Percentiles rank a stretch among this genome's conserved stretches.
Conservation (phyloP, 108 stramenopile genomes). For the Craspedostauros australis region DNA sequence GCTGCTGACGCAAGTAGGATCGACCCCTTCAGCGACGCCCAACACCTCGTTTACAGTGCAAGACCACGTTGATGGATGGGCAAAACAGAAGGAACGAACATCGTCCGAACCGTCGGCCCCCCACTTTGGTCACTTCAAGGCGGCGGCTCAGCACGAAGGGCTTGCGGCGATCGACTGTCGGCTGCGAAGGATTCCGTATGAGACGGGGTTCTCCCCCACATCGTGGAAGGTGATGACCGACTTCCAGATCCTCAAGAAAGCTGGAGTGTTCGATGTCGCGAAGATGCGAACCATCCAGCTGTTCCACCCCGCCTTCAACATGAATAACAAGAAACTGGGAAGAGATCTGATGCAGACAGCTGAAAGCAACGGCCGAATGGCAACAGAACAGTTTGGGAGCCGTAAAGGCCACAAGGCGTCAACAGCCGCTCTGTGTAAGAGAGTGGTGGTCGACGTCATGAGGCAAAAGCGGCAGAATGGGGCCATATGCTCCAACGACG, state of each 20-base stretch:
- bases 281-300: conserved; percentile 3
- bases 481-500: no score
- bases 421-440: no score
- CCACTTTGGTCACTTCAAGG: conserved; percentile 8
- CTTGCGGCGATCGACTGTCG: background rate
- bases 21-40: no score
- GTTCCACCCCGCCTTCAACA: conserved; percentile 3
- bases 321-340: conserved; percentile 17
- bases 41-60: no score
- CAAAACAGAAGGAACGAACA: conserved; percentile 1
- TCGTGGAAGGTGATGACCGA: conserved; percentile 1
- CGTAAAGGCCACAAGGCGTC: no score
- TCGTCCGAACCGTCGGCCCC: background rate
- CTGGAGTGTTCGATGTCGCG: background rate
- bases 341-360: no score
- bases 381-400: no score
- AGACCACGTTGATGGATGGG: background rate
- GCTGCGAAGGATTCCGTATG: no score
- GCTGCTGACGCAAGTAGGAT: no score
- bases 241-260: conserved; percentile 5
- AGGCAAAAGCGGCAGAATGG: no score
- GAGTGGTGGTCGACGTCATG: no score
- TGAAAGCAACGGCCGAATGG: no score
- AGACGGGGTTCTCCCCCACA: conserved; percentile 2
- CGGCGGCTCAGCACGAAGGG: background rate